A percentile compares a stretch with the other conserved stretches of the same genome.
Evolutionary conservation across 441 rosid species (phyloP).

Genomic region (Theobroma grandiflorum): DNA sequence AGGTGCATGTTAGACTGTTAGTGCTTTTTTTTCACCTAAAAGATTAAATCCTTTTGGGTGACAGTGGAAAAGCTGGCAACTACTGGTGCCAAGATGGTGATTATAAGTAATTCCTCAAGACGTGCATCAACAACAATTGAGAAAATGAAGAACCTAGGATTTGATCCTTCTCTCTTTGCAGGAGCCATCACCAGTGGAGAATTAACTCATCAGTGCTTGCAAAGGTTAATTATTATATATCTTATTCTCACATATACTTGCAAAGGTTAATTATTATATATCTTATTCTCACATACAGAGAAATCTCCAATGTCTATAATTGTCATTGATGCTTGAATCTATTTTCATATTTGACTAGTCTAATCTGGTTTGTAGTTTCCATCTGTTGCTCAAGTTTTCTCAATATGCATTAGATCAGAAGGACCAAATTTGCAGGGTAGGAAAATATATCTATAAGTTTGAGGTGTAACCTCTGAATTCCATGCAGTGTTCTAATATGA

Average conservation of each 20-base stretch:
- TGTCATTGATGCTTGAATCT: not conserved
- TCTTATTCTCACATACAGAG: slow-evolving; percentile 1
- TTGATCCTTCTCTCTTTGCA: slow-evolving; percentile 83
- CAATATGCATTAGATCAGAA: slow-evolving; percentile 3
- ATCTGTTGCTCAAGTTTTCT: not conserved
- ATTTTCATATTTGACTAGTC: not conserved
- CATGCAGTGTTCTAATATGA: not conserved
- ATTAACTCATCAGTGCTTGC: slow-evolving; percentile 76
- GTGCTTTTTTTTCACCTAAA: slow-evolving; percentile 24
- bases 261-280: slow-evolving; percentile 38
- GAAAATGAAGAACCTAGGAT: slow-evolving; percentile 81
- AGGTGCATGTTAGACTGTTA: not conserved
- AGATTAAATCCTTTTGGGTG: slow-evolving; percentile 27
- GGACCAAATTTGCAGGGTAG: not conserved
- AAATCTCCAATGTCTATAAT: not conserved
- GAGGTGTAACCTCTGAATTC: not conserved
- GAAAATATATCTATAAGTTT: not conserved
- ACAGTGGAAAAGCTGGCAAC: slow-evolving; percentile 78
- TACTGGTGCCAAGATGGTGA: slow-evolving; percentile 79
- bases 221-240: slow-evolving; percentile 36
- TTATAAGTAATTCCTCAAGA: slow-evolving; percentile 93
- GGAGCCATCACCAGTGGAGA: slow-evolving; percentile 96
- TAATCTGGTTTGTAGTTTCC: not conserved
- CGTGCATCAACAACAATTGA: slow-evolving; percentile 83
- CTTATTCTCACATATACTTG: slow-evolving; percentile 38